Conservation (phyloP, 2,329 filamentous ascomycete species). For the Ascochyta viciae-villosae region DNA sequence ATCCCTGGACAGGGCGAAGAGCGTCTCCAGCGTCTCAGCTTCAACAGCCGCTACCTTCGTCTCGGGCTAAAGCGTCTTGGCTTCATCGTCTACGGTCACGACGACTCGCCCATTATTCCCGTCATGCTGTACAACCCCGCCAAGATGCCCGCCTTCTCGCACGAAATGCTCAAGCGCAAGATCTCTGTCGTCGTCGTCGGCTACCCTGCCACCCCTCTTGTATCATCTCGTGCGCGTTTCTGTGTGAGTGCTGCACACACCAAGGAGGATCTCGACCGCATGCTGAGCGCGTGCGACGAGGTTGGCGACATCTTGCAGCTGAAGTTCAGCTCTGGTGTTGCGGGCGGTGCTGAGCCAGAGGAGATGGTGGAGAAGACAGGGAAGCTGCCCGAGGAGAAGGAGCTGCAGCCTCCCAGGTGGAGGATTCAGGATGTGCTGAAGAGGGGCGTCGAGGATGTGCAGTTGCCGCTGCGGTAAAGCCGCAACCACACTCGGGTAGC, state of each 20-base stretch:
- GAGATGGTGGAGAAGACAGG: conserved; percentile 70
- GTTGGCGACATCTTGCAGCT: conserved; percentile 90
- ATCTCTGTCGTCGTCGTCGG: conserved; percentile 97
- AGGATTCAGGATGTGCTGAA: conserved; percentile 75
- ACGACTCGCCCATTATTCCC: conserved; percentile 97
- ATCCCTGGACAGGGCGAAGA: conserved; percentile 92
- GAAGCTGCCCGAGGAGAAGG: conserved; percentile 57
- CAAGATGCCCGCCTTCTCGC: conserved; percentile 97
- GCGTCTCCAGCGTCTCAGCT: conserved; percentile 91
- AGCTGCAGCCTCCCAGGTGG: conserved; percentile 77
- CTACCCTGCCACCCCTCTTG: conserved; percentile 94
- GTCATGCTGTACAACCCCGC: conserved; percentile 96
- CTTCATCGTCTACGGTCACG: conserved; percentile 95
- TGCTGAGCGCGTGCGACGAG: conserved; percentile 89
- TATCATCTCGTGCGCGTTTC: conserved; percentile 93
- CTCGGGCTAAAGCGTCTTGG: conserved; percentile 95
- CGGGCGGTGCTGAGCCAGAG: conserved; percentile 81
- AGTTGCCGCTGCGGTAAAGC: conserved; percentile 70
- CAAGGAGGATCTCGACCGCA: conserved; percentile 94
- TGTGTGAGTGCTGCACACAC: conserved; percentile 96
- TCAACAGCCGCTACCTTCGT: conserved; percentile 98
- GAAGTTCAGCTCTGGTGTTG: conserved; percentile 96
- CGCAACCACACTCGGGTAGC: background rate
- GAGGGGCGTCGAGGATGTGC: conserved; percentile 76
- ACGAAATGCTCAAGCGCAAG: conserved; percentile 97